Conservation (phyloP, 2,329 filamentous ascomycete genomes). For the Clonostachys sp. region DNA sequence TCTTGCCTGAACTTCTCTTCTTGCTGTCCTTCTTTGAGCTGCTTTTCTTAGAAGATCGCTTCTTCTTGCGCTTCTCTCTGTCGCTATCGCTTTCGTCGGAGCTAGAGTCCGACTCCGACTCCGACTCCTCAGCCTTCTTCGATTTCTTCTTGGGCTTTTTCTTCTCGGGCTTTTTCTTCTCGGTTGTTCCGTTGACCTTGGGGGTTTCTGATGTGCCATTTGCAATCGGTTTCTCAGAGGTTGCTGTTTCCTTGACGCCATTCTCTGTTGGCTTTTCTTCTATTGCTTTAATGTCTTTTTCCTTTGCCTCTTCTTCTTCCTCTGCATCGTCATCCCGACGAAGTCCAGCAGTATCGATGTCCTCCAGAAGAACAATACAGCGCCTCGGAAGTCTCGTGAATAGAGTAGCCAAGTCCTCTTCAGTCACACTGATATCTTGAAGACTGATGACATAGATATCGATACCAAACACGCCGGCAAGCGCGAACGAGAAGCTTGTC, state of each 20-base stretch:
- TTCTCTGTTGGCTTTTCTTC: slow-evolving; percentile 7
- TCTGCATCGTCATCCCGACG: slow-evolving; percentile 31
- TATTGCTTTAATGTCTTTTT: slow-evolving; percentile 4
- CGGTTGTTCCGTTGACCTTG: slow-evolving; percentile 25
- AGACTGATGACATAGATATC: slow-evolving; percentile 59
- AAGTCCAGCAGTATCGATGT: slow-evolving; percentile 64
- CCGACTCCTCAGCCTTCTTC: slow-evolving; percentile 9
- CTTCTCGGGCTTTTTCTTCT: slow-evolving; percentile 27
- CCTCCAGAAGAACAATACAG: slow-evolving; percentile 64
- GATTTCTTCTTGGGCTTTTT: slow-evolving; percentile 22
- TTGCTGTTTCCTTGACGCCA: background rate
- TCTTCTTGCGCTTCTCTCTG: slow-evolving; percentile 9
- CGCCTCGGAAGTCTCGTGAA: slow-evolving; percentile 57
- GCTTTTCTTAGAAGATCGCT: slow-evolving; percentile 7
- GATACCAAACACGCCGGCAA: slow-evolving; percentile 62
- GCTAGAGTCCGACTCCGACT: slow-evolving; percentile 9
- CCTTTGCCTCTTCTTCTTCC: slow-evolving; percentile 10
- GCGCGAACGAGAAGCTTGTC: slow-evolving; percentile 60
- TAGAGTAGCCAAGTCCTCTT: slow-evolving; percentile 54
- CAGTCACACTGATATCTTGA: slow-evolving; percentile 54
- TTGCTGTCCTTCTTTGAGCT: slow-evolving; percentile 6
- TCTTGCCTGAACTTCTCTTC: slow-evolving; percentile 9
- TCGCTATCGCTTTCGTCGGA: slow-evolving; percentile 15
- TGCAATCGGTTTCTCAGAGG: background rate
- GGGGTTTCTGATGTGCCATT: background rate